Evolutionary conservation across 2,329 filamentous ascomycete species (phyloP), one percentile per base, ranked within the genome.

Genomic region (Lachnellula arida): DNA sequence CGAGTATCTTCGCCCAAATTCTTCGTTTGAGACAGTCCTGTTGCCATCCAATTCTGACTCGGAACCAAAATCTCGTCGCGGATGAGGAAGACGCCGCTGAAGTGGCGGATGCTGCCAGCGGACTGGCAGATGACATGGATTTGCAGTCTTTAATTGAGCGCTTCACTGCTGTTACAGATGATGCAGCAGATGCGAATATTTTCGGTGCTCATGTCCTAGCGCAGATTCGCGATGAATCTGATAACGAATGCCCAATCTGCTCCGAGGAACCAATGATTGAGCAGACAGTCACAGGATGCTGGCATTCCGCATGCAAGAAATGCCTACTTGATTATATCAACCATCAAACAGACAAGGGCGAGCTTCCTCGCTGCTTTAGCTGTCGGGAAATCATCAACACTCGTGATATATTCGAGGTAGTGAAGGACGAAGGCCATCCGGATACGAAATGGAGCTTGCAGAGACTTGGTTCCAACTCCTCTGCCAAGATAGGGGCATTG

Each of bases 1-100:
- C 94, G 0, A 97, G 91, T 51, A 97, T 99, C 60, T 97, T 99
- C 69, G 93, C 94, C 0, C 94, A 99, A 71, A 95, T 99, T 67
- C 74, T 99, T 42, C 88, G 94, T 2, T 82, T 99, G 8, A 86
- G 94, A 1, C 94, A 99, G 68, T 89, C 90, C 1, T 99, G 94
- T 70, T 97, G 94, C 60, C 94, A 99, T 70, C 94, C 94, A 0
- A 77, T 93, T 2, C 79, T 99, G 12, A 94, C 95, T 0, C 85
- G 92, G 34, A 96, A 96, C 67, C 87, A 88, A 64, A 84, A 86
- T 2, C 78, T 96, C 5, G 86, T 96, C 3, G 87, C 90, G 1
- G 93, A 97, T 54, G 94, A 97, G 72, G 87, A 91, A 65, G 88
- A 92, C 58, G 91, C 90, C 0, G 87, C 85, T 1, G 82, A 86